These are phyloP conservation scores for Osmanthus fragrans DNA, from an alignment of 257 asterid species.

Conservation along the genomic window DNA sequence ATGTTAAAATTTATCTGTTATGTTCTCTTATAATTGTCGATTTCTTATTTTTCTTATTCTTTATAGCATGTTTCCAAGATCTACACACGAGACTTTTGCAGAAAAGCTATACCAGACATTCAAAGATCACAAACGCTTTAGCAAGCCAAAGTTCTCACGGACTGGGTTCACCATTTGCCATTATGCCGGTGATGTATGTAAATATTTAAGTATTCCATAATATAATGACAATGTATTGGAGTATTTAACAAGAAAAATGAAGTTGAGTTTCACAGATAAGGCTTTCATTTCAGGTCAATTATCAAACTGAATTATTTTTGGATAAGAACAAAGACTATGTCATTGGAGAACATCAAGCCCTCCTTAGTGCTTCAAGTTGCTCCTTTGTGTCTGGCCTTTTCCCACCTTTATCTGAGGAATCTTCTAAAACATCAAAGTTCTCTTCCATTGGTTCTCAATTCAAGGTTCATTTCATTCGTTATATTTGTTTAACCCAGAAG, in stretches of 20 bases:
- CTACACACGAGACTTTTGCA: conserved; percentile 84
- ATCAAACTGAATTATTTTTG: conserved; percentile 78
- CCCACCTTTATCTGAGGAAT: conserved; percentile 79
- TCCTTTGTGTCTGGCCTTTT: conserved; percentile 73
- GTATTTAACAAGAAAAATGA: not conserved
- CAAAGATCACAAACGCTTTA: conserved; percentile 81
- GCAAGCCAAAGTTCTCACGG: conserved; percentile 83
- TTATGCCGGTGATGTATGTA: conserved; percentile 95
- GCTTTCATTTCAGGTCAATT: conserved; percentile 67
- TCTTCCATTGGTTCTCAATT: conserved; percentile 86
- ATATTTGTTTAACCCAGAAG: conserved; percentile 17
- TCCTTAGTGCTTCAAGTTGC: conserved; percentile 75
- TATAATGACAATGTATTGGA: conserved; percentile 6
- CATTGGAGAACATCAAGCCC: conserved; percentile 87
- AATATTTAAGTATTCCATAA: conserved; percentile 14
- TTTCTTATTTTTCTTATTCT: conserved; percentile 16
- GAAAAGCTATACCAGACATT: conserved; percentile 84
- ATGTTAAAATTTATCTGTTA: conserved; percentile 8
- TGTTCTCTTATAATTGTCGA: not conserved
- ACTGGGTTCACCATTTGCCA: conserved; percentile 84
- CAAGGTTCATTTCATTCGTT: conserved; percentile 53
- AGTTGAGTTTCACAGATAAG: conserved; percentile 30
- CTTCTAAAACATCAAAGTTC: conserved; percentile 79
- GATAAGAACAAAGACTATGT: conserved; percentile 94
- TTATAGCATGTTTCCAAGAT: conserved; percentile 92